Conservation (phyloP, 1,284 basidiomycete species). For the Ganoderma multipileum region DNA sequence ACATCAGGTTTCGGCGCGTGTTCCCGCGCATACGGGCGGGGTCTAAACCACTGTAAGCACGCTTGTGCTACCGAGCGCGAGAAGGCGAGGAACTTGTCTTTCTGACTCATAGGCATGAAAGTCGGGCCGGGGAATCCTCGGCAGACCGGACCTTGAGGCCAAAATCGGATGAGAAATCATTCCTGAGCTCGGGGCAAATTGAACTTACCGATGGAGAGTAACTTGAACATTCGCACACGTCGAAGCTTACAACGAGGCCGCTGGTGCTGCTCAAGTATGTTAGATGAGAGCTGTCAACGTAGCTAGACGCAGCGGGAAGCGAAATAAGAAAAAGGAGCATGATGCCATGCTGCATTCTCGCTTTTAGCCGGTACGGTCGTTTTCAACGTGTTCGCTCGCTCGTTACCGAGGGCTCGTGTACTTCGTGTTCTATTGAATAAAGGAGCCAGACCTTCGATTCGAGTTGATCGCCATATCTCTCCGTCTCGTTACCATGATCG, state of each 20-base stretch:
- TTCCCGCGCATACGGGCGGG: neutral
- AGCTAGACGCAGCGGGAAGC: neutral
- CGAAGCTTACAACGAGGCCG: too few species aligned
- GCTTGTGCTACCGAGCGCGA: neutral
- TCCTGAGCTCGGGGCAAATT: neutral
- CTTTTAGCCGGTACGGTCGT: neutral
- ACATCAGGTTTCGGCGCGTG: constrained; percentile 3
- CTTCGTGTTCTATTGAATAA: neutral
- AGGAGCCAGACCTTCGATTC: neutral
- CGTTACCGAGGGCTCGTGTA: neutral
- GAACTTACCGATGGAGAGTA: neutral
- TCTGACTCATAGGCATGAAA: neutral
- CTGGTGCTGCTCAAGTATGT: neutral
- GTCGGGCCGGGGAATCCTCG: neutral
- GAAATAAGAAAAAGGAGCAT: neutral
- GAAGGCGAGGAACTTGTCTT: neutral
- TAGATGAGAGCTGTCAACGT: too few species aligned
- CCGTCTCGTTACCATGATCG: neutral
- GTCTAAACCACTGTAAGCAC: neutral
- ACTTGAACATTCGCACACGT: neutral
- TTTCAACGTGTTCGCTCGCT: neutral
- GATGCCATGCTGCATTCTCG: neutral
- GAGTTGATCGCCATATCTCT: neutral
- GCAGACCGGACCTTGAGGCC: neutral
- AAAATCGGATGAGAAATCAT: neutral